Percentiles rank a stretch among this genome's conserved stretches.
Conservation (phyloP, 768 basidiomycete genomes). For the Galerina marginata region DNA sequence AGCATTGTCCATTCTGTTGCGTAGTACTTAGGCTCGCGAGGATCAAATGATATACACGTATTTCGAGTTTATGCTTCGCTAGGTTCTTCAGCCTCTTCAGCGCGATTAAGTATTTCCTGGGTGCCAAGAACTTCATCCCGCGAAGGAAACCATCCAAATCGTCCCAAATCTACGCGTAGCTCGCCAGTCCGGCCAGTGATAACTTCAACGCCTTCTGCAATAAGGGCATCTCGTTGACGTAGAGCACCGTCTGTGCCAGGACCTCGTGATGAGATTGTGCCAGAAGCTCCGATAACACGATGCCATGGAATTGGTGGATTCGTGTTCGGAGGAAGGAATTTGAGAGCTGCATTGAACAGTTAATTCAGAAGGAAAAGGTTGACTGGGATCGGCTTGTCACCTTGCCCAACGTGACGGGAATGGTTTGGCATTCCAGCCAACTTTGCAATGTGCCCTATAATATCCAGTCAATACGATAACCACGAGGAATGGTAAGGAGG, state of each 20-base stretch:
- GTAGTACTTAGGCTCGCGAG: too few relatives aligned
- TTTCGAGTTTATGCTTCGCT: not conserved
- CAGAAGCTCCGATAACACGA: conserved; percentile 73
- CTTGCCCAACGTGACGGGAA: conserved; percentile 84
- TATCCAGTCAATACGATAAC: not conserved
- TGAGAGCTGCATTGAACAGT: conserved; percentile 59
- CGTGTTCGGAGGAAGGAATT: conserved; percentile 65
- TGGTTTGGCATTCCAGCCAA: conserved; percentile 80
- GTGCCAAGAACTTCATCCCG: conserved; percentile 14
- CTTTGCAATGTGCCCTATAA: conserved; percentile 76
- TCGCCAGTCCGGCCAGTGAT: conserved; percentile 57
- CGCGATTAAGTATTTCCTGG: conserved; percentile 11
- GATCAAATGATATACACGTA: too few relatives aligned
- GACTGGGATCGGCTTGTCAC: conserved; percentile 38
- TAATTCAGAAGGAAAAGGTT: not conserved
- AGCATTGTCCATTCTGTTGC: not conserved
- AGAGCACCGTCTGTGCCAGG: conserved; percentile 83
- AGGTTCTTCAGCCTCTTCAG: conserved; percentile 8
- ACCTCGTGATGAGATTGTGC: conserved; percentile 80
- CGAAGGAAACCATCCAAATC: conserved; percentile 74
- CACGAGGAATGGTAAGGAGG: not conserved
- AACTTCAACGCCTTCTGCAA: conserved; percentile 85
- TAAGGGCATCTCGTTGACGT: conserved; percentile 75
- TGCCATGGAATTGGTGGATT: conserved; percentile 82
- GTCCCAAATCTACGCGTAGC: conserved; percentile 58